Percentiles rank a stretch among this genome's conserved stretches.
Evolutionary conservation across 345 rosid genomes (phyloP).

Genomic region (Theobroma cacao): DNA sequence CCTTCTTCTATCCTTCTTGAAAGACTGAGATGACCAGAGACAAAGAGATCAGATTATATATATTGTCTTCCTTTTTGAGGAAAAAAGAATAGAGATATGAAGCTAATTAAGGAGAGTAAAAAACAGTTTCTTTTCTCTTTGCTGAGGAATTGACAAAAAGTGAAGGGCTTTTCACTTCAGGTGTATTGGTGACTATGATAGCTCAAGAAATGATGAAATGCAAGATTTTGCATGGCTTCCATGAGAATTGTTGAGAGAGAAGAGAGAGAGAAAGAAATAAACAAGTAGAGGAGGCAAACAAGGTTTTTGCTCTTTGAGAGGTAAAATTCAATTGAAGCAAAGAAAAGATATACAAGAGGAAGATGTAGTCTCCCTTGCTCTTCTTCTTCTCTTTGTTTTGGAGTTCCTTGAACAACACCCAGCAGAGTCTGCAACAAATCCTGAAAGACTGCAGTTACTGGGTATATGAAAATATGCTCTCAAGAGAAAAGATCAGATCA

Average conservation of each 20-base stretch:
- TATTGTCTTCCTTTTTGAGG: neutral
- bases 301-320: neutral
- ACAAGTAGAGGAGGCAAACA: conserved; percentile 1
- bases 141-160: neutral
- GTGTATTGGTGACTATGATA: neutral
- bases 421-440: conserved; percentile 10
- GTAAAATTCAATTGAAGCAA: neutral
- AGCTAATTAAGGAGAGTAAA: neutral
- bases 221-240: conserved; percentile 25
- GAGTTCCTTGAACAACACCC: neutral
- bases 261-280: conserved; percentile 20
- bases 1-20: neutral
- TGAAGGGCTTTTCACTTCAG: neutral
- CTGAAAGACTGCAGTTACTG: conserved; percentile 21
- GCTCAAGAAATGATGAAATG: conserved; percentile 3
- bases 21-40: neutral
- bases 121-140: neutral
- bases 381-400: neutral
- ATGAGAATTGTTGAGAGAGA: neutral
- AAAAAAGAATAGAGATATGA: neutral
- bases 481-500: conserved; percentile 27
- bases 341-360: neutral
- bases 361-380: neutral
- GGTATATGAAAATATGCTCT: conserved; percentile 12
- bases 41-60: neutral